Conservation (phyloP, 2,329 filamentous ascomycete species). For the Pseudopithomyces chartarum region DNA sequence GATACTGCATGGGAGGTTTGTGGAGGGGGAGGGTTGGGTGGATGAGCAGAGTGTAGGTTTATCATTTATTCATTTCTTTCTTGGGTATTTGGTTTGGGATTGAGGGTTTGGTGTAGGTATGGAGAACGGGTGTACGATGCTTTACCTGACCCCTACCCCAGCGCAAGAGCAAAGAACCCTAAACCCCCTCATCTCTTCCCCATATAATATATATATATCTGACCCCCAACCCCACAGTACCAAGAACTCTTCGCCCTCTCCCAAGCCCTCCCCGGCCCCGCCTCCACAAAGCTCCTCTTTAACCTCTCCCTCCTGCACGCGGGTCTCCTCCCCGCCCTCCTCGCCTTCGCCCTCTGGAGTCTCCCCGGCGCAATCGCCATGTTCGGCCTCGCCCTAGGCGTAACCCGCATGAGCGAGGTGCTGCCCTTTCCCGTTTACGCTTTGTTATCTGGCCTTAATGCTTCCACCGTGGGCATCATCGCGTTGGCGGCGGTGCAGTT, state of each 20-base stretch:
- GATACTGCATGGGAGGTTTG: slow-evolving; percentile 66
- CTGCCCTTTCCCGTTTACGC: slow-evolving; percentile 70
- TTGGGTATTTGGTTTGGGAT: background rate
- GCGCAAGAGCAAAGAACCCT: too few relatives aligned
- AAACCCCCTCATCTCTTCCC: too few relatives aligned
- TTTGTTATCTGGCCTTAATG: slow-evolving; percentile 72
- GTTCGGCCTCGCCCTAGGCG: slow-evolving; percentile 69
- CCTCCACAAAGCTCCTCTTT: slow-evolving; percentile 71
- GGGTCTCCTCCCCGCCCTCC: slow-evolving; percentile 60
- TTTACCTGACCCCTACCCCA: too few relatives aligned
- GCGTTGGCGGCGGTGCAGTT: slow-evolving; percentile 72
- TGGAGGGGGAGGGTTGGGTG: slow-evolving; percentile 64
- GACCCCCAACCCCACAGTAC: slow-evolving; percentile 56
- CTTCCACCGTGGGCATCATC: slow-evolving; percentile 73
- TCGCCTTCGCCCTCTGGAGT: slow-evolving; percentile 68
- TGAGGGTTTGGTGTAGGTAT: background rate
- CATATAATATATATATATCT: too few relatives aligned
- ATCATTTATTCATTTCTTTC: background rate
- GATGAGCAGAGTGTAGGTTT: slow-evolving; percentile 64
- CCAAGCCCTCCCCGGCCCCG: slow-evolving; percentile 70
- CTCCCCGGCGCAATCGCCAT: slow-evolving; percentile 73
- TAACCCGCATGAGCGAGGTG: slow-evolving; percentile 62
- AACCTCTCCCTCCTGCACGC: slow-evolving; percentile 67
- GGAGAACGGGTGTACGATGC: background rate
- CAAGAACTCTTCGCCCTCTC: slow-evolving; percentile 72